Percentiles rank a stretch among this genome's conserved stretches.
phyloP scores from a whole-genome alignment of 1,284 basidiomycete species.

The Apiotrichum akiyoshidainum region DNA sequence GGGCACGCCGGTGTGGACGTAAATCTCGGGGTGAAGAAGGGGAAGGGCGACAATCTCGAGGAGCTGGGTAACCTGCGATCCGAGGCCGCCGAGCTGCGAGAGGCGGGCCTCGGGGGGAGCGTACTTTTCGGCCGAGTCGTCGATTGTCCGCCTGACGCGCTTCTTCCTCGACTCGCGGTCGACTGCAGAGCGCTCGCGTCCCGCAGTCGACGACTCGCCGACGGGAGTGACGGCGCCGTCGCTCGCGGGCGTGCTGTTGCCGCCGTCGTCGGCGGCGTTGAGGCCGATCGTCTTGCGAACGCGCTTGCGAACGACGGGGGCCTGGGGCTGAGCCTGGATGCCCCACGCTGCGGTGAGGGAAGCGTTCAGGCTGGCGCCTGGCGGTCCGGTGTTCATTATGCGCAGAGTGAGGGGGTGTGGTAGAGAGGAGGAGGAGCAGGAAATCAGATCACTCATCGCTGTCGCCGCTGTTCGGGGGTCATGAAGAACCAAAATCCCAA shows the following conservation, averaged over 20 bases:
- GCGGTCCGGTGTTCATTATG: conserved; percentile 16
- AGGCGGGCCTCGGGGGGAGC: conserved; percentile 54
- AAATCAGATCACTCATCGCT: background rate
- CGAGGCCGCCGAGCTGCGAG: conserved; percentile 83
- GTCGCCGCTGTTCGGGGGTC: background rate
- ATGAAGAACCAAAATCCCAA: background rate
- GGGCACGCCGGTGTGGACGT: conserved; percentile 85
- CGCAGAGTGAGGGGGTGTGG: background rate
- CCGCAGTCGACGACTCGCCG: background rate
- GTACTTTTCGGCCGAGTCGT: conserved; percentile 33
- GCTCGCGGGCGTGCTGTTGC: conserved; percentile 7
- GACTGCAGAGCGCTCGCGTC: background rate
- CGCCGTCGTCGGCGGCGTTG: conserved; percentile 13
- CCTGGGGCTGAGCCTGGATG: conserved; percentile 10
- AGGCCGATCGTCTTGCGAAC: conserved; percentile 19
- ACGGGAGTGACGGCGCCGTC: conserved; percentile 7
- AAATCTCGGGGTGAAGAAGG: conserved; percentile 90
- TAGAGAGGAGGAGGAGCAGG: background rate
- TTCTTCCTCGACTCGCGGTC: conserved; percentile 18
- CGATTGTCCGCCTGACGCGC: conserved; percentile 18
- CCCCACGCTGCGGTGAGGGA: conserved; percentile 46
- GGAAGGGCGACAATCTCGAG: conserved; percentile 95
- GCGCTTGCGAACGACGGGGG: conserved; percentile 11
- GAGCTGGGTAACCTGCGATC: conserved; percentile 82
- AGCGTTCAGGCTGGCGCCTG: conserved; percentile 31